phyloP scores from a whole-genome alignment of 352 stramenopile species.

The Globisporangium uncinulatum region DNA sequence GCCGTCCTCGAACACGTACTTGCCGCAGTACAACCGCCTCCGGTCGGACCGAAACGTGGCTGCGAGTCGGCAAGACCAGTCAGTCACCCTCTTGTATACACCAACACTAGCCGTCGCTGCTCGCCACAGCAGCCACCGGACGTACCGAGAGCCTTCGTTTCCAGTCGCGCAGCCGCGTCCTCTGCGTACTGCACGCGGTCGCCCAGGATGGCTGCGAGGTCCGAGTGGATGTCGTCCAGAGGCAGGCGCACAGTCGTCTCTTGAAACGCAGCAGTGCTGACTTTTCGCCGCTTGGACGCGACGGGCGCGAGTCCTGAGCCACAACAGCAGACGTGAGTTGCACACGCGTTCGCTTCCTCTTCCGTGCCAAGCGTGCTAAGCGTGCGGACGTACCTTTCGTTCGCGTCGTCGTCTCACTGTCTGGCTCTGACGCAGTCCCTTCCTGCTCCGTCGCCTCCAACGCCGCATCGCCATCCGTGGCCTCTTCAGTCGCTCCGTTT shows the following conservation, averaged over 20 bases:
- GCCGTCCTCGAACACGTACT: constrained; percentile 76
- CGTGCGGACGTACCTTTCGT: constrained; percentile 4
- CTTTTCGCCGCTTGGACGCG: constrained; percentile 44
- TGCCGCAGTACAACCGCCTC: constrained; percentile 53
- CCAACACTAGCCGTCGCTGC: background rate
- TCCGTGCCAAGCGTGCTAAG: too few species aligned
- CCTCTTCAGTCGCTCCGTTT: constrained; percentile 7
- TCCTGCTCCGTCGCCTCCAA: constrained; percentile 9
- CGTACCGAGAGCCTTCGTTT: constrained; percentile 21
- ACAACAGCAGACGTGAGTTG: background rate
- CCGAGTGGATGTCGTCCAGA: constrained; percentile 46
- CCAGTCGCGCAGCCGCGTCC: constrained; percentile 17
- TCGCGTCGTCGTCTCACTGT: constrained; percentile 4
- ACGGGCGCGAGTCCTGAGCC: constrained; percentile 8
- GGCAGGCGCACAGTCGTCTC: constrained; percentile 42
- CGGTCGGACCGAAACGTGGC: constrained; percentile 46
- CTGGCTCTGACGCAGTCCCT: constrained; percentile 4
- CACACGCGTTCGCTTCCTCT: too few species aligned
- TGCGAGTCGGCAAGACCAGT: constrained; percentile 6
- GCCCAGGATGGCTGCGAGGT: constrained; percentile 48
- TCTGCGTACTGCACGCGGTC: constrained; percentile 26
- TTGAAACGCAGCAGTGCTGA: constrained; percentile 22
- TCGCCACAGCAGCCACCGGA: background rate
- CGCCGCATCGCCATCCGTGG: background rate
- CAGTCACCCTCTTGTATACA: background rate